These are phyloP conservation scores for Blastocystis hominis DNA, from an alignment of 352 stramenopile genomes.

Conservation along the genomic window DNA sequence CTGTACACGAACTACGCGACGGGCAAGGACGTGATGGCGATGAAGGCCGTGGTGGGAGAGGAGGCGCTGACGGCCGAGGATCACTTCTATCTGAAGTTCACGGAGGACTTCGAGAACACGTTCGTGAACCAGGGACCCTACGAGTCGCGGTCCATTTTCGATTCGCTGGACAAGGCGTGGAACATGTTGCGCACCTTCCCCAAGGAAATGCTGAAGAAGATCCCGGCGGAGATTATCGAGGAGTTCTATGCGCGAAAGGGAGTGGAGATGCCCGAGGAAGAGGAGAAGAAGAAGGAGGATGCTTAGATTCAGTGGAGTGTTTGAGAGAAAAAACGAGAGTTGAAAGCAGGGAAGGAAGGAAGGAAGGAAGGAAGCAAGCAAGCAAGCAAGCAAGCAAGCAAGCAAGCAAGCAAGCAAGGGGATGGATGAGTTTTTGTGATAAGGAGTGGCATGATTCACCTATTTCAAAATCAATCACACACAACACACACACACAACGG, in stretches of 20 bases:
- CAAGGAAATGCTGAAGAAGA: slow-evolving; percentile 98
- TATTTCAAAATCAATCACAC: too few relatives aligned
- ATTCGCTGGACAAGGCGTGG: slow-evolving; percentile 95
- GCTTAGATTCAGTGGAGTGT: too few relatives aligned
- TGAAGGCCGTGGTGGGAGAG: slow-evolving; percentile 98
- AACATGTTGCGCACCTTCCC: slow-evolving; percentile 93
- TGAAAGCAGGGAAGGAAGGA: too few relatives aligned
- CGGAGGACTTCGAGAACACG: slow-evolving; percentile 95
- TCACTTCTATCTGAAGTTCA: slow-evolving; percentile 96
- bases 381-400: too few relatives aligned
- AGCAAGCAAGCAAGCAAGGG: too few relatives aligned
- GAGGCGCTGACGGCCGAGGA: slow-evolving; percentile 96
- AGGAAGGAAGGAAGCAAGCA: too few relatives aligned
- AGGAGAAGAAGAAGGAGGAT: not conserved
- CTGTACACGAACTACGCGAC: slow-evolving; percentile 80
- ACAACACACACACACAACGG: too few relatives aligned
- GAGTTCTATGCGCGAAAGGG: slow-evolving; percentile 25
- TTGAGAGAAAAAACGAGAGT: not conserved
- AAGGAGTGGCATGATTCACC: too few relatives aligned
- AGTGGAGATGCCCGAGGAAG: not conserved
- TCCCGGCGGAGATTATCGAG: slow-evolving; percentile 94
- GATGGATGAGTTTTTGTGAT: too few relatives aligned
- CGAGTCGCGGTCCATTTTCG: slow-evolving; percentile 92
- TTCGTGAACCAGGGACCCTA: slow-evolving; percentile 93
- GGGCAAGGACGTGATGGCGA: slow-evolving; percentile 96